These are phyloP conservation scores for Tricholoma matsutake DNA, from an alignment of 768 basidiomycete genomes.

Conservation along the genomic window DNA sequence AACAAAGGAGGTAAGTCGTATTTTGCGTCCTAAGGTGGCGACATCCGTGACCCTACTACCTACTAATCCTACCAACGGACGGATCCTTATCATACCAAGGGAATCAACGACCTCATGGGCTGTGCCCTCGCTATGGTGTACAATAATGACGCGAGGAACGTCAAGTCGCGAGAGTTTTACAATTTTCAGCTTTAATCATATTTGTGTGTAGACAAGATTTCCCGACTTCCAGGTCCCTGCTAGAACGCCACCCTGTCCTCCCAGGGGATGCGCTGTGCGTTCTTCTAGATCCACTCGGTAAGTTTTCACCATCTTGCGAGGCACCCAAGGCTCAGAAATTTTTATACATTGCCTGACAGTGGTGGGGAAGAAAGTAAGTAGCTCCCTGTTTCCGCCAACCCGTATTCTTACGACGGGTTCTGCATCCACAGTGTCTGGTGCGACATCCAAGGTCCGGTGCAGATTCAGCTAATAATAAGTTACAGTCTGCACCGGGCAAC, in stretches of 20 bases:
- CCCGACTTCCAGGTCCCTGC: conserved; percentile 69
- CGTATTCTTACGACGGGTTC: conserved; percentile 27
- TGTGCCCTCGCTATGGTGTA: conserved; percentile 78
- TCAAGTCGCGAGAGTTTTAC: conserved; percentile 70
- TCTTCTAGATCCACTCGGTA: conserved; percentile 68
- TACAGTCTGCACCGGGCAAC: conserved; percentile 47
- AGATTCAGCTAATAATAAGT: conserved; percentile 47
- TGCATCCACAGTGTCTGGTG: conserved; percentile 49
- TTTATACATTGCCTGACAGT: conserved; percentile 32
- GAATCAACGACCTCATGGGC: conserved; percentile 51
- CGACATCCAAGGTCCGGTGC: conserved; percentile 54
- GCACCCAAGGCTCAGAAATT: neutral
- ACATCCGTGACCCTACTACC: conserved; percentile 45
- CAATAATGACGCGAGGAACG: conserved; percentile 51
- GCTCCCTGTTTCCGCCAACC: neutral
- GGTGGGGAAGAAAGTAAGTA: conserved; percentile 62
- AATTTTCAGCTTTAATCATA: conserved; percentile 72
- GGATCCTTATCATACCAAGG: conserved; percentile 53
- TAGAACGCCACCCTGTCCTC: conserved; percentile 65
- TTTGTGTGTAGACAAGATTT: conserved; percentile 69
- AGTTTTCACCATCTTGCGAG: neutral
- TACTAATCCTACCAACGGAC: conserved; percentile 39
- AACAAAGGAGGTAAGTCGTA: conserved; percentile 60
- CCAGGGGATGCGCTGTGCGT: conserved; percentile 67
- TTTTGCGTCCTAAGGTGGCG: conserved; percentile 50